Conservation (phyloP, 176 grass and related monocot genomes). For the Triticum turgidum region DNA sequence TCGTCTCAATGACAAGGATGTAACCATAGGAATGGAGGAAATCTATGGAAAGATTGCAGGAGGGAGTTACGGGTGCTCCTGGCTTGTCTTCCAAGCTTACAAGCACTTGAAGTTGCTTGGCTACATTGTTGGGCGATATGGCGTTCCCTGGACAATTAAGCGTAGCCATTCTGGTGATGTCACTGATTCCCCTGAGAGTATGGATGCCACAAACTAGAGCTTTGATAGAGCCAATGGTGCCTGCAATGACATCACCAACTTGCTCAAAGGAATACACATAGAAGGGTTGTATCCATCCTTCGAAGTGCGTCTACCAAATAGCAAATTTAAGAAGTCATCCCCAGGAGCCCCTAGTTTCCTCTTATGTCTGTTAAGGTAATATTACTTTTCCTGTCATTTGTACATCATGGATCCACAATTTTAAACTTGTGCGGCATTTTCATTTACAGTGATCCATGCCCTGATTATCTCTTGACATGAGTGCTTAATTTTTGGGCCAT, state of each 20-base stretch:
- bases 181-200: not conserved
- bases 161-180: slow-evolving; percentile 4
- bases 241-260: slow-evolving; percentile 39
- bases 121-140: slow-evolving; percentile 66
- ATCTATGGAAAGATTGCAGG: slow-evolving; percentile 55
- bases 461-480: not conserved
- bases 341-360: slow-evolving; percentile 63
- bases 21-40: slow-evolving; percentile 30
- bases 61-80: slow-evolving; percentile 37
- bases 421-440: slow-evolving; percentile 15
- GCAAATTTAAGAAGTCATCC: slow-evolving; percentile 81
- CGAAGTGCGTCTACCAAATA: slow-evolving; percentile 75
- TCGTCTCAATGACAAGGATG: slow-evolving; percentile 44
- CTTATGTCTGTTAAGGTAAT: slow-evolving; percentile 70
- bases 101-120: slow-evolving; percentile 81
- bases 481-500: not conserved
- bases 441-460: not conserved
- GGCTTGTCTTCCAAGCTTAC: slow-evolving; percentile 61
- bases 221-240: not conserved
- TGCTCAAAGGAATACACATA: slow-evolving; percentile 52
- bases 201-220: not conserved
- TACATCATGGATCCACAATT: not conserved
- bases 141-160: slow-evolving; percentile 57
- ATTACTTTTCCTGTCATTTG: not conserved
- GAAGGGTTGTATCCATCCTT: slow-evolving; percentile 51